Evolutionary conservation across 2,329 filamentous ascomycete genomes (phyloP), one percentile per base, ranked within the genome.

Genomic region (Boeremia exigua): DNA sequence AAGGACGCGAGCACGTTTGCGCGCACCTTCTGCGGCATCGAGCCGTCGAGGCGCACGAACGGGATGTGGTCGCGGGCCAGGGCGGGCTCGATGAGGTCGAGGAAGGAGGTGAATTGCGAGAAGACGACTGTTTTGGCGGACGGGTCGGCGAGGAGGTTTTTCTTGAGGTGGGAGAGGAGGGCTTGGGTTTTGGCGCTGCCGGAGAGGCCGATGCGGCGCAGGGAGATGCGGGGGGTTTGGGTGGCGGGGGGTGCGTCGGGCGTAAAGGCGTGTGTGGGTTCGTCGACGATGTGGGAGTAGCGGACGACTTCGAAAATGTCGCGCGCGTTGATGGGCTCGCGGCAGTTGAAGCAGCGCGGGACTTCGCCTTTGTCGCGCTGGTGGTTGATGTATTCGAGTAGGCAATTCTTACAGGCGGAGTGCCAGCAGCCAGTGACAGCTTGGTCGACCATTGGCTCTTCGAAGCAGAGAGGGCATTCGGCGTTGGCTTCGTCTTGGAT

Each of bases 391-490:
- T 92, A 96, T 65, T 92, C 88, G 2, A 96, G 79, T n/a, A 98
- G 79, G 67, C 95, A 99, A 59, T 91, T 89, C 76, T 95, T 96
- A 79, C 95, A 99, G 0, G 95, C 93, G 30, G 91, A 96, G 75
- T 99, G 95, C 92, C 95, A 99, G 77, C 95, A 99, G 0, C 92
- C 91, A 0, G 95, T 98, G 1, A 99, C 95, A 0, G 90, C 89
- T 70, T 96, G 94, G 49, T 97, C 90, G 36, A 91, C 85, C 92
- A 98, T 98, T 3, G 93, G 92, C 73, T 98, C 95, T 74, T 98
- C 94, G 4, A 91, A 87, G 76, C 95, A 99, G 48, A 99, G 90
- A 0, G 95, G 94, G 68, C 95, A 99, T 78, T 99, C 95, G 58
- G 89, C 89, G 56, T 89, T 86, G 0, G 90, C 88, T 69, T 98